Base-by-base conservation (phyloP, 208 protist genomes). In the Trypanosoma rangeli region DNA sequence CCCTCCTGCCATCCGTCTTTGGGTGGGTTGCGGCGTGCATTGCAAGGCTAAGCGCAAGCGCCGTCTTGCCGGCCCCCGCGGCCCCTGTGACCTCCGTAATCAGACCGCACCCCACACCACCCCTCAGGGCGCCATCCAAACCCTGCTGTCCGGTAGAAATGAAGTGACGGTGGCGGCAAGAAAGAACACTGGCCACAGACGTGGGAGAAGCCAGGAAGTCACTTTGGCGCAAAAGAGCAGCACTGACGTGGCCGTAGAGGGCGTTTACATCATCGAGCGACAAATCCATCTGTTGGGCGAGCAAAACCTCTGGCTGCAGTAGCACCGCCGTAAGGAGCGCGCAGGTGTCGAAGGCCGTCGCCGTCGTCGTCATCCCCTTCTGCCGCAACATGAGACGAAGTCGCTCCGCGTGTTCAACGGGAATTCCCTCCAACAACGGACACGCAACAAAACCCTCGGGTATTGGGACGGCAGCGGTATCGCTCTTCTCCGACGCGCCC, bases 71-170 rank as follows among this genome's bases (percentile, higher is more conserved):
- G 20, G 68, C 48, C 22, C 70, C 59, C 3, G 44, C 52, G 13
- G 68, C 31, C 5, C 85, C 84, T n/a, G 83, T 87, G 49, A 92
- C 78, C 58, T 90, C 82, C 22, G 71, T 79, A 20, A 93, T 46
- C n/a, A 78, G 77, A n/a, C 80, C 79, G 12, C 74, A 73, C 16
- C 62, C 63, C 42, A 90, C 49, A 12, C 80, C 84, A 26, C 83
- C 86, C 18, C 69, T 68, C 35, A 90, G 63, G 7, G 73, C 76
- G 9, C 35, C 53, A 63, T 92, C 86, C n/a, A 91, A 82, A 42
- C 64, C 73, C 13, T 59, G 46, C 48, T 84, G 57, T 0, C 84
- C 80, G 7, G 83, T 90, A 15, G 80, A 55, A 35, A 91, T 63
- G 16, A 62, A 28, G 24, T 58, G 9, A 15, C 37, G 49, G 49